Base-by-base conservation (phyloP, 805 yeast genomes). In the Saccharomycopsis fermentans region DNA sequence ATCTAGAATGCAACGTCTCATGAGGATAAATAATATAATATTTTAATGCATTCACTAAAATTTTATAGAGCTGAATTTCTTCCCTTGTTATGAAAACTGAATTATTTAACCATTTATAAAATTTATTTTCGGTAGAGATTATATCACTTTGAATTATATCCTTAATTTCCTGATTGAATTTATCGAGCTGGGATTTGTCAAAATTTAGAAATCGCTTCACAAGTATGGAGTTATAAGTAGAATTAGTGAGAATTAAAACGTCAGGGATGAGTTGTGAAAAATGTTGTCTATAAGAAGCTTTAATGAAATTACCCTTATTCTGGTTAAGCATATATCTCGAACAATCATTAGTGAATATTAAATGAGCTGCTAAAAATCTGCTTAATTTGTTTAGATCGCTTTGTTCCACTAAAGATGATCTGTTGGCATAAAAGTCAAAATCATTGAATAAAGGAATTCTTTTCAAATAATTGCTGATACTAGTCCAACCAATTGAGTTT, bases 21-120 rank as follows among this genome's bases (percentile, higher is more conserved):
- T 73, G 72, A 14, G 75, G 74, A 58, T 72, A 66, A 21, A 65
- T 61, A 6, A 71, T 66, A 12, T 68, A 63, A 50, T 65, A 68
- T 54, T 69, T 69, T 34, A 73, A 64, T 27, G 67, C 61, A 14
- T 62, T 54, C 11, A 72, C 62, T 8, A 71, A 56, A 8, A 59
- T 55, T n/a, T 55, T 59, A 47, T 68, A 68, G 14, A 56, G 52
- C 2, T 55, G 55, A 43, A 63, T 65, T 24, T 63, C 63, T 39
- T 66, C 56, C 4, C 63, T 58, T 16, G 59, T 60, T 29, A 57
- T 54, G 35, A 68, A 58, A 11, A 65, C 51, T 16, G 63, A 62
- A 11, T 58, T 40, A 55, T 65, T 68, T 4, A 64, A 14, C 62
- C 58, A 58, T 58, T 63, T 32, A 50, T 54, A 21, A 52, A 64